Evolutionary conservation across 177 flowering plant species (phyloP).

Genomic region (Vitis hybrid): DNA sequence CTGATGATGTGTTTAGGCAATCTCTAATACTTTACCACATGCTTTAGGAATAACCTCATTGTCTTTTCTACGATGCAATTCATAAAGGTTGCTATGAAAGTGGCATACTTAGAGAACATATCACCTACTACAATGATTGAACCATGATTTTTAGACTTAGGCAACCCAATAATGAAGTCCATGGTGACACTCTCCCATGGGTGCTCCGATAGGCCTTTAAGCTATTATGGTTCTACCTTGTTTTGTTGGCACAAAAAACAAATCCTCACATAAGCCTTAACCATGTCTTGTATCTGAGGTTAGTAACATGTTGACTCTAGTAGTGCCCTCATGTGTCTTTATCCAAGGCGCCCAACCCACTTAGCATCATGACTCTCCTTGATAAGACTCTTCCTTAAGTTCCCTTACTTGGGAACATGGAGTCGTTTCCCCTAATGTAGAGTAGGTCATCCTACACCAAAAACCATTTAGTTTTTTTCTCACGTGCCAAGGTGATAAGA

Average conservation of each 20-base stretch:
- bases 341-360: not conserved
- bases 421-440: not conserved
- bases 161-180: too few relatives aligned
- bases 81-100: not conserved
- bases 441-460: slow-evolving; percentile 1
- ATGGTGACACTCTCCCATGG: too few relatives aligned
- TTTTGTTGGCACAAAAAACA: not conserved
- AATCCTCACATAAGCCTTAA: not conserved
- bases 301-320: not conserved
- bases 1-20: not conserved
- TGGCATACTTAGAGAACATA: too few relatives aligned
- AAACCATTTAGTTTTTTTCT: not conserved
- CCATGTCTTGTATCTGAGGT: not conserved
- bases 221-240: too few relatives aligned
- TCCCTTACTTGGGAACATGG: not conserved
- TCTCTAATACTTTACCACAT: not conserved
- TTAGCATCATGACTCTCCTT: too few relatives aligned
- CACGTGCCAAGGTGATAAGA: not conserved
- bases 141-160: too few relatives aligned
- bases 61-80: not conserved
- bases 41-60: not conserved
- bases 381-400: too few relatives aligned
- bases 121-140: too few relatives aligned
- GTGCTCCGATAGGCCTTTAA: too few relatives aligned
- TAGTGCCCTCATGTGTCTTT: not conserved